phyloP scores from a whole-genome alignment of 208 protist species.

The Phytomonas francai region DNA sequence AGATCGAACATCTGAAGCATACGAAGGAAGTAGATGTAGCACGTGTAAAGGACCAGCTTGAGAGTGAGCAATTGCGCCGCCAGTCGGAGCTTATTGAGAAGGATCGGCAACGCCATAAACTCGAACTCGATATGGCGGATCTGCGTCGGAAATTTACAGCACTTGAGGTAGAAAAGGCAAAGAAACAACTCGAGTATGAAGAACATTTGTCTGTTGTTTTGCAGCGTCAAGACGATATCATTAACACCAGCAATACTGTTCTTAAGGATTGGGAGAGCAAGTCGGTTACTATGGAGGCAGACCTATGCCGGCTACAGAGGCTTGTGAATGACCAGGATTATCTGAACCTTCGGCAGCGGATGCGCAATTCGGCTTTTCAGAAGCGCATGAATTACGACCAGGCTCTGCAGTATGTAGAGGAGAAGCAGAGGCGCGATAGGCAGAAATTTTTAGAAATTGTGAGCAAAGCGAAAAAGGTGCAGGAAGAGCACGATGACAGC shows the following conservation, averaged over 20 bases:
- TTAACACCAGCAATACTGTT: constrained; percentile 38
- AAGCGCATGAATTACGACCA: constrained; percentile 51
- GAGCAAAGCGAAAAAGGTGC: constrained; percentile 28
- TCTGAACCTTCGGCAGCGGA: constrained; percentile 48
- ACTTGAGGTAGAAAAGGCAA: constrained; percentile 29
- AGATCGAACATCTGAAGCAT: constrained; percentile 28
- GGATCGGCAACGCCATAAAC: constrained; percentile 39
- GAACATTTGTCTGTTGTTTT: constrained; percentile 52
- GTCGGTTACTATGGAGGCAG: constrained; percentile 35
- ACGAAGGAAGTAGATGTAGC: constrained; percentile 28
- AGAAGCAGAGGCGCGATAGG: constrained; percentile 48
- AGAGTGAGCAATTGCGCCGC: constrained; percentile 31
- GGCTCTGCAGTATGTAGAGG: constrained; percentile 52
- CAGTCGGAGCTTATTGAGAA: constrained; percentile 54
- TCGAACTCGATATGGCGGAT: constrained; percentile 41
- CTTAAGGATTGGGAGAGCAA: constrained; percentile 61
- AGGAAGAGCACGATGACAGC: constrained; percentile 41
- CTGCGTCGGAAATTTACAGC: constrained; percentile 26
- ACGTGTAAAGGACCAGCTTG: constrained; percentile 32
- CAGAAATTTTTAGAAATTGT: constrained; percentile 40
- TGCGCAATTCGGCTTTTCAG: constrained; percentile 42
- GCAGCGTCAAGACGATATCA: constrained; percentile 52
- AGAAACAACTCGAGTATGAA: constrained; percentile 43
- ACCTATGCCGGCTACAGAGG: constrained; percentile 46
- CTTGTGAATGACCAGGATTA: constrained; percentile 67